Percentiles rank a stretch among this genome's conserved stretches.
phyloP scores from a whole-genome alignment of 1,284 basidiomycete genomes.

The Peniophora sp. region DNA sequence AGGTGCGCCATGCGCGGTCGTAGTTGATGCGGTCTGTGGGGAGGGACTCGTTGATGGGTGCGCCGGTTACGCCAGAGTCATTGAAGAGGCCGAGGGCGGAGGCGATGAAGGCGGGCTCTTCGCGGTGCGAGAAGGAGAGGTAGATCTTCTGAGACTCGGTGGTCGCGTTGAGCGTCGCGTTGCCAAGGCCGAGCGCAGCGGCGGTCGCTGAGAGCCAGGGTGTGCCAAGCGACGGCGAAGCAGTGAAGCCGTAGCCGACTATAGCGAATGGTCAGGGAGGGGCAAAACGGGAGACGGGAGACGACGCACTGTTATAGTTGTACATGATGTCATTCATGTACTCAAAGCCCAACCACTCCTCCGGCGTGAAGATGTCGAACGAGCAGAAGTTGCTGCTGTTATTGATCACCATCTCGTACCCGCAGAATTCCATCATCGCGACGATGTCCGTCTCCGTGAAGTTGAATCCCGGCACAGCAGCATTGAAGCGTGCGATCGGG shows the following conservation, averaged over 20 bases:
- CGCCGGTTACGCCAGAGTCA: conserved; percentile 13
- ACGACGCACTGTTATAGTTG: conserved; percentile 14
- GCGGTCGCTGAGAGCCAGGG: conserved; percentile 15
- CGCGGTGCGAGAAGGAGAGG: conserved; percentile 17
- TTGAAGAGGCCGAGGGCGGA: conserved; percentile 18
- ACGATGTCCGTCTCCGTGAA: conserved; percentile 14
- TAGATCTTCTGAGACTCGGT: conserved; percentile 13
- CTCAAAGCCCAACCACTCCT: conserved; percentile 17
- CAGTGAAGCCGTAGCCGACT: conserved; percentile 1
- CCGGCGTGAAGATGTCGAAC: conserved; percentile 11
- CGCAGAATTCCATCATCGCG: conserved; percentile 16
- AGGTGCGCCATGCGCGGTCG: conserved; percentile 12
- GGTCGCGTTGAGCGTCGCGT: conserved; percentile 1
- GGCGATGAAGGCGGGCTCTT: conserved; percentile 16
- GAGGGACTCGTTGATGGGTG: conserved; percentile 14
- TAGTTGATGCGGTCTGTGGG: conserved; percentile 15
- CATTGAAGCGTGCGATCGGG: conserved; percentile 13
- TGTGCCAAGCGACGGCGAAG: conserved; percentile 12
- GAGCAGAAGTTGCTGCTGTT: conserved; percentile 14
- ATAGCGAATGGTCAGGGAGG: conserved; percentile 11
- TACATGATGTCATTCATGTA: conserved; percentile 17
- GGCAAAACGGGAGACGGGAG: neutral
- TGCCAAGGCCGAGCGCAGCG: neutral
- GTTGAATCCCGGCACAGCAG: conserved; percentile 12
- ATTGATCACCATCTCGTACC: conserved; percentile 16